These are phyloP conservation scores for Fusarium piperis DNA, from an alignment of 2,329 filamentous ascomycete species.

Conservation along the genomic window DNA sequence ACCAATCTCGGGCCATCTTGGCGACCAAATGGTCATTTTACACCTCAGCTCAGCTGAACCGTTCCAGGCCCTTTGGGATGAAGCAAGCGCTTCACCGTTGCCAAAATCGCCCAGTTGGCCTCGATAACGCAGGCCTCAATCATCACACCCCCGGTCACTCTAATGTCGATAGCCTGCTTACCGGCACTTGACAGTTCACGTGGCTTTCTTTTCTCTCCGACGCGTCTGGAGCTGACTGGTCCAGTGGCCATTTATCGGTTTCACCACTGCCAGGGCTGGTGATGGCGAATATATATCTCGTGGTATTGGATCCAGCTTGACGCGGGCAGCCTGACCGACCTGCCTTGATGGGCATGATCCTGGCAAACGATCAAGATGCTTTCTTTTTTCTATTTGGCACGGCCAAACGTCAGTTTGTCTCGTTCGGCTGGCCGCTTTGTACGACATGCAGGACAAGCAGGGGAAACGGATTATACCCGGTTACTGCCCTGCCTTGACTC, in stretches of 20 bases:
- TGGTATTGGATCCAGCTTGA: neutral
- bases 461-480: neutral
- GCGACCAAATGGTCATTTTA: neutral
- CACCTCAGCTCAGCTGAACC: neutral
- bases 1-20: neutral
- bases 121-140: neutral
- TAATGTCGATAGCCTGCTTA: neutral
- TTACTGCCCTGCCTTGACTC: neutral
- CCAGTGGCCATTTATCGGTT: neutral
- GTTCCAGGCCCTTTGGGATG: neutral
- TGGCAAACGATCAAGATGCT: neutral
- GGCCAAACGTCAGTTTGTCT: neutral
- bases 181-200: neutral
- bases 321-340: neutral
- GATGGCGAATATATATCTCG: neutral
- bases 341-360: neutral
- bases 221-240: neutral
- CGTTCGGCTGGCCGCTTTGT: neutral
- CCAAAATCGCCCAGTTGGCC: neutral
- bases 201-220: neutral
- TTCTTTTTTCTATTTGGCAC: slow-evolving; percentile 4
- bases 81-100: neutral
- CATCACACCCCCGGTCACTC: neutral
- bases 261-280: neutral
- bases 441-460: neutral